These are phyloP conservation scores for Oryza meyeriana DNA, from an alignment of 176 grass and related monocot genomes.

Conservation along the genomic window DNA sequence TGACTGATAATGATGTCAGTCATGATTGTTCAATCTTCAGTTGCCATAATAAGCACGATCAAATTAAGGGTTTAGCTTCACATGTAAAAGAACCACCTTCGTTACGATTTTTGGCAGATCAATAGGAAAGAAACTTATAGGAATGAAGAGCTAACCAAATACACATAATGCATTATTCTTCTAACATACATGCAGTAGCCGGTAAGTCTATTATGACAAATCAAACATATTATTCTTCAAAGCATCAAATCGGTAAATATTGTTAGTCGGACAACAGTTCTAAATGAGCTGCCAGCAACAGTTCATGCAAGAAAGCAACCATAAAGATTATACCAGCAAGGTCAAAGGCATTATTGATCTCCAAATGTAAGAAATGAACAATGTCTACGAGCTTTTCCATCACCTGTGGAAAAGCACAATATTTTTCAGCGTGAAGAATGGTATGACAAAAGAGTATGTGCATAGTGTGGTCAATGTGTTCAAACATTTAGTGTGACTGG, in stretches of 20 bases:
- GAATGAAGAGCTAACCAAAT: constrained; percentile 27
- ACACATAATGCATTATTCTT: constrained; percentile 29
- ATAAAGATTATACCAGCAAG: constrained; percentile 69
- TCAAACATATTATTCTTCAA: constrained; percentile 2
- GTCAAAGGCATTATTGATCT: constrained; percentile 70
- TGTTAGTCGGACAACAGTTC: constrained; percentile 20
- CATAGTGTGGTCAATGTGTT: not conserved
- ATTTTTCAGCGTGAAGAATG: constrained; percentile 22
- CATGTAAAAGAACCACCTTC: not conserved
- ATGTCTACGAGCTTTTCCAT: constrained; percentile 90
- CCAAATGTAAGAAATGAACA: constrained; percentile 82
- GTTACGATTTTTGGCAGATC: not conserved
- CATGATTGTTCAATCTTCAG: constrained; percentile 12
- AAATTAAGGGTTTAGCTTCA: not conserved
- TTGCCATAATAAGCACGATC: not conserved
- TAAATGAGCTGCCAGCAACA: constrained; percentile 5
- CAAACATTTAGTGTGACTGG: constrained; percentile 5
- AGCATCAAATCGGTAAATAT: constrained; percentile 25
- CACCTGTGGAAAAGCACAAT: constrained; percentile 47
- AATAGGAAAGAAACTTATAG: constrained; percentile 10
- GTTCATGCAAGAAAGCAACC: constrained; percentile 5
- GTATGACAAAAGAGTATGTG: not conserved
- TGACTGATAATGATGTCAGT: not conserved
- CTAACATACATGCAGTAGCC: not conserved
- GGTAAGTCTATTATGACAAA: constrained; percentile 1